Evolutionary conservation across 305 asterid species (phyloP).

Genomic region (Petunia hybrid): DNA sequence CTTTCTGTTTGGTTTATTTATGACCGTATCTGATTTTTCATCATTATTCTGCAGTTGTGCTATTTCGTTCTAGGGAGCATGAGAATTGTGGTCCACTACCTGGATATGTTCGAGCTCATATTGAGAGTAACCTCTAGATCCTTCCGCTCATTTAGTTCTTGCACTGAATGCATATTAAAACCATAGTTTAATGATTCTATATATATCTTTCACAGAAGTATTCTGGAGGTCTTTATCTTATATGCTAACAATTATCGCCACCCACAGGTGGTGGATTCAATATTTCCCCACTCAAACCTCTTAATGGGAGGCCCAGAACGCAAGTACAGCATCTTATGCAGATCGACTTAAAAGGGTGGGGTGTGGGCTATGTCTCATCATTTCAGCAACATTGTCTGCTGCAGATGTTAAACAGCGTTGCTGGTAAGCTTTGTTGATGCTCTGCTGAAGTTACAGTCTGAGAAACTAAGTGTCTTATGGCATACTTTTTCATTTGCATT

Average conservation of each 20-base stretch:
- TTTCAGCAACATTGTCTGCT: constrained; percentile 98
- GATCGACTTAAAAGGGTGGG: constrained; percentile 98
- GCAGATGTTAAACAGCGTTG: constrained; percentile 95
- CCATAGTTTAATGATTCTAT: constrained; percentile 3
- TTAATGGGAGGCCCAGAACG: constrained; percentile 91
- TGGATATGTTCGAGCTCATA: constrained; percentile 94
- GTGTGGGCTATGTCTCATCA: constrained; percentile 87
- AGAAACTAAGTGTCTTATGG: constrained; percentile 29
- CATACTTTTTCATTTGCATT: constrained; percentile 2
- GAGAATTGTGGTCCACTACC: constrained; percentile 96
- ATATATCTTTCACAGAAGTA: neutral
- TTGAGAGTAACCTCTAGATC: constrained; percentile 75
- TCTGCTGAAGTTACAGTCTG: constrained; percentile 26
- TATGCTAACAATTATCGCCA: constrained; percentile 40
- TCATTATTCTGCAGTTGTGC: constrained; percentile 77
- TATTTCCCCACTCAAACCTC: constrained; percentile 91
- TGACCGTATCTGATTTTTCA: constrained; percentile 31
- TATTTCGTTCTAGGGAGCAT: constrained; percentile 97
- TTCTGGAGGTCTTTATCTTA: neutral
- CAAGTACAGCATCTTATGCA: constrained; percentile 99
- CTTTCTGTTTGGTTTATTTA: neutral
- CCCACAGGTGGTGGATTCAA: constrained; percentile 95
- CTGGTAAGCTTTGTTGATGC: constrained; percentile 66
- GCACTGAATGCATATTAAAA: constrained; percentile 1
- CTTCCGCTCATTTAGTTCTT: constrained; percentile 13